These are phyloP conservation scores for Citrus reticulata DNA, from an alignment of 345 rosid genomes.

Conservation along the genomic window DNA sequence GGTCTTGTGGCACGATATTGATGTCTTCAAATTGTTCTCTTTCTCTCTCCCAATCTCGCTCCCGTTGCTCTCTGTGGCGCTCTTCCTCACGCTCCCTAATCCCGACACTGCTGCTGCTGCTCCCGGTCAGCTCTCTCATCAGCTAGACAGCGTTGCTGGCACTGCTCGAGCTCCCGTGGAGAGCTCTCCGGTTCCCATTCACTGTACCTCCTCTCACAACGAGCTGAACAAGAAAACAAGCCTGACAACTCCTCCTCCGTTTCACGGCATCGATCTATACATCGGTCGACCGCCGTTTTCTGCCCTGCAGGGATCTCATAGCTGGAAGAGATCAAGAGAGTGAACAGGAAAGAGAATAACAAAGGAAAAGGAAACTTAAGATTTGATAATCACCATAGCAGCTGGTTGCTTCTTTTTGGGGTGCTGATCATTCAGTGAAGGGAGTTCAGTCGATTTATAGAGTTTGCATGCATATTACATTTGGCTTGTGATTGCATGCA, in stretches of 20 bases:
- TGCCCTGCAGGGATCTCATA: too few relatives aligned
- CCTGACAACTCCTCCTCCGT: background rate
- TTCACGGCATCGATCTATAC: background rate
- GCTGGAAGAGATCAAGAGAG: too few relatives aligned
- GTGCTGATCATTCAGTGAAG: too few relatives aligned
- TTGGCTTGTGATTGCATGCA: too few relatives aligned
- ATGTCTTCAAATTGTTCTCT: too few relatives aligned
- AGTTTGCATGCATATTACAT: too few relatives aligned
- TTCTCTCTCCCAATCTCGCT: too few relatives aligned
- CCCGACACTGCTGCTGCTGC: conserved; percentile 14
- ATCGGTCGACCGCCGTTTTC: background rate
- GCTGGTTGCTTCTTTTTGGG: background rate
- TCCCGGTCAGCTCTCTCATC: conserved; percentile 1
- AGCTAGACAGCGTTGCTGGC: conserved; percentile 23
- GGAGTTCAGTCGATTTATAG: too few relatives aligned
- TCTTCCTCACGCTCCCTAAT: background rate
- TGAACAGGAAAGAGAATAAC: background rate
- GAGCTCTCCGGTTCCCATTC: conserved; percentile 16
- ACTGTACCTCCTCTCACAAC: background rate
- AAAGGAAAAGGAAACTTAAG: background rate
- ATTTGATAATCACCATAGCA: conserved; percentile 1
- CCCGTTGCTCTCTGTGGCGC: too few relatives aligned
- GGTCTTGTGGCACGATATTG: too few relatives aligned
- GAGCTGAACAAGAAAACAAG: background rate
- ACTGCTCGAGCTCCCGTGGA: conserved; percentile 22